Conservation (phyloP, 192 early-diverging fungal species). For the Funneliformis geosporum region DNA sequence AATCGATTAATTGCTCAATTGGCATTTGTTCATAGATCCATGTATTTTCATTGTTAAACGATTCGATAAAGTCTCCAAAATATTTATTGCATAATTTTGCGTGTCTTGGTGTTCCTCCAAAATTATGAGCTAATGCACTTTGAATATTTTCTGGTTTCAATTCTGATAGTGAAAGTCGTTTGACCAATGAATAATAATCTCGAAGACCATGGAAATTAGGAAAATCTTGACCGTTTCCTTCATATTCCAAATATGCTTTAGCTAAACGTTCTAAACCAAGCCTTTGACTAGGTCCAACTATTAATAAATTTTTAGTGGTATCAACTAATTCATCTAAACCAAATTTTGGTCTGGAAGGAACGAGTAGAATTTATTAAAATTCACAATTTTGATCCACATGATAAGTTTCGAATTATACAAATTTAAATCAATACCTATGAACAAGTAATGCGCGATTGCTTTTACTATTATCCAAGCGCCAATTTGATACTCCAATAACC, state of each 20-base stretch:
- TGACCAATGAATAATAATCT: slow-evolving; percentile 16
- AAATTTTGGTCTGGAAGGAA: no score
- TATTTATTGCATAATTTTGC: neutral
- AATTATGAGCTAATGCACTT: slow-evolving; percentile 15
- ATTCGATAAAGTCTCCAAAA: slow-evolving; percentile 2
- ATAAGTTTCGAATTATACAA: no score
- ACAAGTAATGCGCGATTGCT: neutral
- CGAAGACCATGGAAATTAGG: slow-evolving; percentile 29
- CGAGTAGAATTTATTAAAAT: neutral
- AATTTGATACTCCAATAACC: slow-evolving; percentile 32
- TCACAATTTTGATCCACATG: no score
- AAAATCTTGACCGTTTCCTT: neutral
- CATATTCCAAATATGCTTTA: neutral
- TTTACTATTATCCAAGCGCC: slow-evolving; percentile 33
- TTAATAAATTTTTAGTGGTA: neutral
- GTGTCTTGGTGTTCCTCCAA: slow-evolving; percentile 5
- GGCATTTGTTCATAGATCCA: neutral
- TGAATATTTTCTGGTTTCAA: neutral
- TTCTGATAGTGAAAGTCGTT: neutral
- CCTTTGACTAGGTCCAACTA: no score
- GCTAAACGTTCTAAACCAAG: neutral
- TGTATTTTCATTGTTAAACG: neutral
- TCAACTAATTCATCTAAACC: neutral
- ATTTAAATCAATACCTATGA: neutral
- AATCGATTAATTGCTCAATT: neutral